Percentiles rank a stretch among this genome's conserved stretches.
These are phyloP conservation scores for Phymatotrichopsis omnivora DNA, from an alignment of 2,329 filamentous ascomycete genomes.

Conservation along the genomic window DNA sequence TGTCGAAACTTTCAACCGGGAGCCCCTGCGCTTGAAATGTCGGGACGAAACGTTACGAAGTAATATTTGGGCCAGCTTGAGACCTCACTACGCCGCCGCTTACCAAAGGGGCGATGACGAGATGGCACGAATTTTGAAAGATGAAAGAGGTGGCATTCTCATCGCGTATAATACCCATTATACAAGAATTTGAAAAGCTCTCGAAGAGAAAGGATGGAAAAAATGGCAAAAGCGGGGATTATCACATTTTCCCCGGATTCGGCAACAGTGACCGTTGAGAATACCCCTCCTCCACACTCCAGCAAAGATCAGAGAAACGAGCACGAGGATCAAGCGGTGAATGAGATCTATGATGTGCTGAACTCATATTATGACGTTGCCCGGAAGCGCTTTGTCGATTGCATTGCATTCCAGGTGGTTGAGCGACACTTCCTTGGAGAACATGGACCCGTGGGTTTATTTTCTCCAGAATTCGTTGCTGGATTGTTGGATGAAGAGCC, in stretches of 20 bases:
- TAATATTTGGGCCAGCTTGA: conserved; percentile 39
- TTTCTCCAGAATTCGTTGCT: conserved; percentile 45
- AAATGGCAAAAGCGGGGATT: no score
- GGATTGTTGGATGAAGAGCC: conserved; percentile 43
- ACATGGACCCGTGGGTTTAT: conserved; percentile 44
- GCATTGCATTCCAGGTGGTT: conserved; percentile 49
- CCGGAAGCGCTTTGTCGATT: conserved; percentile 52
- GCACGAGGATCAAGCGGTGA: conserved; percentile 30
- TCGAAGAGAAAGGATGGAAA: conserved; percentile 28
- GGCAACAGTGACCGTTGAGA: background rate
- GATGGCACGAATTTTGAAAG: conserved; percentile 42
- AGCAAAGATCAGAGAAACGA: no score
- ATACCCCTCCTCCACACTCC: no score
- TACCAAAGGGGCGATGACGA: conserved; percentile 45
- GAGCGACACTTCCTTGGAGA: conserved; percentile 43
- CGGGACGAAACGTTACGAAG: conserved; percentile 38
- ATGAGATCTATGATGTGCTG: conserved; percentile 51
- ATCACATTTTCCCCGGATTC: no score
- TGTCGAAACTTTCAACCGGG: conserved; percentile 36
- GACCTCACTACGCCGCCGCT: conserved; percentile 38
- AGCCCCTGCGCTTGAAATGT: conserved; percentile 39
- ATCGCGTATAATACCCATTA: conserved; percentile 48
- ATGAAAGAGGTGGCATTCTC: conserved; percentile 42
- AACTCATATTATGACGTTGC: conserved; percentile 53
- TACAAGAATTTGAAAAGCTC: conserved; percentile 38